Evolutionary conservation across 345 rosid genomes (phyloP).

Genomic region (Ailanthus altissimus): DNA sequence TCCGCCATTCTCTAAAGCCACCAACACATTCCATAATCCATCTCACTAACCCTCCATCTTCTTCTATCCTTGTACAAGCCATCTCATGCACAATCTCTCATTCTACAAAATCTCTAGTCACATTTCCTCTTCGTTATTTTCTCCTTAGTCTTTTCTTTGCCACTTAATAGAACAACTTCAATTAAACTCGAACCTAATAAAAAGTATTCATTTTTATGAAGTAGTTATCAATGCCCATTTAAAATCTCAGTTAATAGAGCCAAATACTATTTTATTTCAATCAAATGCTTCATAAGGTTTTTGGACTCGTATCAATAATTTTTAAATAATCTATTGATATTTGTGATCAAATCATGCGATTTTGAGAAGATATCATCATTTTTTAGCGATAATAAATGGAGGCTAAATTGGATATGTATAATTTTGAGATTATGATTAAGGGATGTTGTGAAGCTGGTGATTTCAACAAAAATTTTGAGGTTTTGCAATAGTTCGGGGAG

Average conservation of each 20-base stretch:
- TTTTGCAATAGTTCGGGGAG: conserved; percentile 48
- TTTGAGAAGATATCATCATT: too few species aligned
- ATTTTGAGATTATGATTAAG: too few species aligned
- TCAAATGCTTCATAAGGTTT: conserved; percentile 51
- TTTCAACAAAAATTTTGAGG: conserved; percentile 43
- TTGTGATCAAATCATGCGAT: too few species aligned
- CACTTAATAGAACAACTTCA: conserved; percentile 33
- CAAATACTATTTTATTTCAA: conserved; percentile 47
- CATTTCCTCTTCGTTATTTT: conserved; percentile 47
- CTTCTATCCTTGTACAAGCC: conserved; percentile 43
- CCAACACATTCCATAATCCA: conserved; percentile 54
- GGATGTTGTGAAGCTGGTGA: conserved; percentile 54
- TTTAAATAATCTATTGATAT: conserved; percentile 67
- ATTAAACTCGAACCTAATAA: conserved; percentile 5
- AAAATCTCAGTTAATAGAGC: conserved; percentile 39
- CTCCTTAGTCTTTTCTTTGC: conserved; percentile 44
- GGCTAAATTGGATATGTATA: too few species aligned
- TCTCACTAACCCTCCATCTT: conserved; percentile 42
- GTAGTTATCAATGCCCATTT: conserved; percentile 50
- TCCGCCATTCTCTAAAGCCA: conserved; percentile 30
- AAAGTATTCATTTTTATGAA: conserved; percentile 43
- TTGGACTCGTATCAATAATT: conserved; percentile 39
- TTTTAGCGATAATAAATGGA: too few species aligned
- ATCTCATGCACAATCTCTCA: conserved; percentile 49
- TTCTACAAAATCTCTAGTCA: conserved; percentile 49